Conservation (phyloP, 495 filamentous ascomycete genomes). For the Jackrogersella minutella region DNA sequence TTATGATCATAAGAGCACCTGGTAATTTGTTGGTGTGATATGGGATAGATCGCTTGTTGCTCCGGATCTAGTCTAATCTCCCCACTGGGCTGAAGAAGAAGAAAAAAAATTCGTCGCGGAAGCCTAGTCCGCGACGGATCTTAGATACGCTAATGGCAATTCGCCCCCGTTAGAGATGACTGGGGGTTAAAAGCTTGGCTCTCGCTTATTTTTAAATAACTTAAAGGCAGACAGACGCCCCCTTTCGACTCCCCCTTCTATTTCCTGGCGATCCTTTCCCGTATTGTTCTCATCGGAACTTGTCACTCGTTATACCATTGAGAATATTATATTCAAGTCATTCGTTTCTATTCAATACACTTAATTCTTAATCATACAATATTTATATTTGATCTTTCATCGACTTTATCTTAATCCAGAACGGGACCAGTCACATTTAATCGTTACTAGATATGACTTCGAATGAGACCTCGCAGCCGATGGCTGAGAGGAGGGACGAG, state of each 20-base stretch:
- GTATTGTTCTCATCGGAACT: slow-evolving; percentile 16
- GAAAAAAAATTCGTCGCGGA: neutral
- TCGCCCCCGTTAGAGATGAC: slow-evolving; percentile 5
- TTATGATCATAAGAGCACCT: too few relatives aligned
- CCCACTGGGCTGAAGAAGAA: neutral
- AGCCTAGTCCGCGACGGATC: neutral
- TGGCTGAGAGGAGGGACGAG: slow-evolving; percentile 13
- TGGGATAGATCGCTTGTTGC: too few relatives aligned
- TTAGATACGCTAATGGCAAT: slow-evolving; percentile 16
- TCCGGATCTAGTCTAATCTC: too few relatives aligned
- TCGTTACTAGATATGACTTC: slow-evolving; percentile 14
- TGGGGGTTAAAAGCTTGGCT: slow-evolving; percentile 32
- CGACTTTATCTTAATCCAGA: slow-evolving; percentile 5
- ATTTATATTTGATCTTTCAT: neutral
- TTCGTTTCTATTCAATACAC: slow-evolving; percentile 17
- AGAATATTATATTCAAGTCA: slow-evolving; percentile 13
- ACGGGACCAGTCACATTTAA: neutral
- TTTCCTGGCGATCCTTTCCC: slow-evolving; percentile 21
- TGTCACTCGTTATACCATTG: slow-evolving; percentile 27
- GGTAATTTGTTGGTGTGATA: too few relatives aligned
- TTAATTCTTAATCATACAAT: slow-evolving; percentile 19
- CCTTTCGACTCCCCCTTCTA: slow-evolving; percentile 1
- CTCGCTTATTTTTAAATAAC: slow-evolving; percentile 17
- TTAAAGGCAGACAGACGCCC: slow-evolving; percentile 17
- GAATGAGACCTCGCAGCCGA: slow-evolving; percentile 17